phyloP scores from a whole-genome alignment of 2,329 filamentous ascomycete genomes.

The Colletotrichum sp. region DNA sequence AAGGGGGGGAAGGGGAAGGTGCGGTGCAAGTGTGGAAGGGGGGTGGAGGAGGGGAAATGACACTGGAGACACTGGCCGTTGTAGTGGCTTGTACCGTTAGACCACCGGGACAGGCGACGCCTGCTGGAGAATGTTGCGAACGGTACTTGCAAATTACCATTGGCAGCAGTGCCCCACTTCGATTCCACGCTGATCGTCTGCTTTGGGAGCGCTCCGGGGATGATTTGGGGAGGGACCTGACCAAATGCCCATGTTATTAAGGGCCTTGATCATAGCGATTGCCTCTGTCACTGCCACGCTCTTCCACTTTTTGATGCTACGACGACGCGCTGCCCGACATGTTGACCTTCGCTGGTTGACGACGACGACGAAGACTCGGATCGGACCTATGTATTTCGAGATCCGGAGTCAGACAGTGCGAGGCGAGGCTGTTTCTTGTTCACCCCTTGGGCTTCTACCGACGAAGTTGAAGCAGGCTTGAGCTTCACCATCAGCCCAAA shows the following conservation, averaged over 20 bases:
- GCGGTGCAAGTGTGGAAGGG: neutral
- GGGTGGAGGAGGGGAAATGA: constrained; percentile 21
- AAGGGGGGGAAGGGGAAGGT: neutral
- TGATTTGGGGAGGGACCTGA: neutral
- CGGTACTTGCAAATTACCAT: neutral
- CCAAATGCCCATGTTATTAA: neutral
- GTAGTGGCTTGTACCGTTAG: constrained; percentile 2
- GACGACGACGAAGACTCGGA: neutral
- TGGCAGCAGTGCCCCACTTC: neutral
- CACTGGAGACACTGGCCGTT: constrained; percentile 12
- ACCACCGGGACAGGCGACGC: neutral
- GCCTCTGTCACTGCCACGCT: neutral
- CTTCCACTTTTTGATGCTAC: neutral
- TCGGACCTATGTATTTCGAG: neutral
- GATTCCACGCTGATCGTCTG: constrained; percentile 3
- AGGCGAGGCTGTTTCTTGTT: neutral
- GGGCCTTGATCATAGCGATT: neutral
- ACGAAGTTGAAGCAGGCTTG: neutral
- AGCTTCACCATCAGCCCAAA: neutral
- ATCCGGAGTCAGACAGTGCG: neutral
- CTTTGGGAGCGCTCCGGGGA: constrained; percentile 1
- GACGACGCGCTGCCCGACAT: neutral
- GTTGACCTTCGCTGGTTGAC: neutral
- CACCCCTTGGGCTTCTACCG: neutral
- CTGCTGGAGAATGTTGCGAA: neutral